Evolutionary conservation across 2,329 filamentous ascomycete genomes (phyloP).

Genomic region (Ustilaginoidea virens): DNA sequence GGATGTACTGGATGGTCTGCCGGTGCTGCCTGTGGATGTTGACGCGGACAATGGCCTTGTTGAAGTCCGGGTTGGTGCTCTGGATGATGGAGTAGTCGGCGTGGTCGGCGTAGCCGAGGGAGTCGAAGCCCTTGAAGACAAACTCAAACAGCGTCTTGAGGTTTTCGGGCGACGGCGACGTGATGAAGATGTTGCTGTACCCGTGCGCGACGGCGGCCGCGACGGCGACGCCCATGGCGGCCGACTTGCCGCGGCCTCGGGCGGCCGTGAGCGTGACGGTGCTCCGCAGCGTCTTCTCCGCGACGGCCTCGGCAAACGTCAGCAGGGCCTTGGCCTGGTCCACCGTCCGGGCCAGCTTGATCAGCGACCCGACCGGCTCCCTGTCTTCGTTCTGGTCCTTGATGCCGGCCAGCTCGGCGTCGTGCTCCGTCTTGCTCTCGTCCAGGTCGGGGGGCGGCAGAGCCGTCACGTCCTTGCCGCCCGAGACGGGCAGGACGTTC

Average conservation of each 20-base stretch:
- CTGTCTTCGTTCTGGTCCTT: slow-evolving; percentile 79
- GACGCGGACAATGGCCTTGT: slow-evolving; percentile 95
- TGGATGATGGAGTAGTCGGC: slow-evolving; percentile 97
- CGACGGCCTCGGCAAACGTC: slow-evolving; percentile 90
- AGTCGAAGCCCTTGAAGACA: slow-evolving; percentile 95
- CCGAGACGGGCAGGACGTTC: slow-evolving; percentile 93
- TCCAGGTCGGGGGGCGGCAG: slow-evolving; percentile 64
- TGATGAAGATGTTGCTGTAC: slow-evolving; percentile 99
- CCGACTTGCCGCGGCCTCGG: slow-evolving; percentile 92
- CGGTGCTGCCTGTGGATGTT: slow-evolving; percentile 91
- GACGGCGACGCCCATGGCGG: slow-evolving; percentile 84
- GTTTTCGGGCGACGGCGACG: slow-evolving; percentile 93
- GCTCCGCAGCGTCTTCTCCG: slow-evolving; percentile 86
- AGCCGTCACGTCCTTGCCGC: slow-evolving; percentile 75
- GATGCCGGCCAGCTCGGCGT: slow-evolving; percentile 67
- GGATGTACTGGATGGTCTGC: slow-evolving; percentile 97
- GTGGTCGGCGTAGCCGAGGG: slow-evolving; percentile 84
- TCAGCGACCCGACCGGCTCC: slow-evolving; percentile 70
- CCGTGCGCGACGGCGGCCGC: slow-evolving; percentile 89
- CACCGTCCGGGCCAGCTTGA: slow-evolving; percentile 75
- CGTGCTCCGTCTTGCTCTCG: slow-evolving; percentile 52
- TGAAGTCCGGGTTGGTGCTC: slow-evolving; percentile 95
- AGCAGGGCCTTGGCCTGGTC: slow-evolving; percentile 96
- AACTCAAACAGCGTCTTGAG: slow-evolving; percentile 98
- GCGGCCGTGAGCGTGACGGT: slow-evolving; percentile 89